A percentile compares a stretch with the other conserved stretches of the same genome.
phyloP scores from a whole-genome alignment of 768 basidiomycete genomes.

The Boletus fagicola region DNA sequence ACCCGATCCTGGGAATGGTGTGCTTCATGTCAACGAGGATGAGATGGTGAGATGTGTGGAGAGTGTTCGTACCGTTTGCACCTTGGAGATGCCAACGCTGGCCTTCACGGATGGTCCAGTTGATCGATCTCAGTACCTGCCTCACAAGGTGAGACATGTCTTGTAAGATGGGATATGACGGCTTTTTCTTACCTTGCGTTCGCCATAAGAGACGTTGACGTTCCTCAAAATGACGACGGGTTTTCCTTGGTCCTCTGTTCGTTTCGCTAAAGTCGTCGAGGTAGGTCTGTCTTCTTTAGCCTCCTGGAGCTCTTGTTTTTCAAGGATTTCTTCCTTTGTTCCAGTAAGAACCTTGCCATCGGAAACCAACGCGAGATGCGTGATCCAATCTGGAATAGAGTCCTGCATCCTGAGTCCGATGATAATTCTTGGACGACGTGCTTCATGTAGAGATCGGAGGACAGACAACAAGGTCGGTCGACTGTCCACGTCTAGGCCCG shows the following conservation, averaged over 20 bases:
- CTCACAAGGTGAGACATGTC: not conserved
- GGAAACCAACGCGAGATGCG: constrained; percentile 59
- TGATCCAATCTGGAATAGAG: constrained; percentile 67
- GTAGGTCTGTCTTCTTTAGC: not conserved
- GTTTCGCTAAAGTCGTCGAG: not conserved
- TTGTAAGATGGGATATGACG: not conserved
- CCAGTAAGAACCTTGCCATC: constrained; percentile 53
- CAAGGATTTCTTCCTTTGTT: constrained; percentile 43
- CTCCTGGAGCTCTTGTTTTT: constrained; percentile 20
- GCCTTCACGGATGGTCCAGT: constrained; percentile 80
- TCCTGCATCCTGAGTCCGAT: constrained; percentile 71
- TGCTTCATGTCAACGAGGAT: not conserved
- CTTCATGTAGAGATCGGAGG: constrained; percentile 51
- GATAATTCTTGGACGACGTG: constrained; percentile 56
- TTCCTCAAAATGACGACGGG: constrained; percentile 60
- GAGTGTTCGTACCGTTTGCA: constrained; percentile 61
- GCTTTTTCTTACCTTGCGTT: constrained; percentile 47
- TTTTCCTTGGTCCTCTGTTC: constrained; percentile 24
- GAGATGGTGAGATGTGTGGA: not conserved
- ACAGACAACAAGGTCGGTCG: constrained; percentile 56
- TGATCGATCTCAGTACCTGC: constrained; percentile 73
- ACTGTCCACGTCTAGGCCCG: constrained; percentile 69
- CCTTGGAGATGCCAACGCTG: constrained; percentile 92
- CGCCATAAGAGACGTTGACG: constrained; percentile 70
- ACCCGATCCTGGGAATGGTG: constrained; percentile 63